These are phyloP conservation scores for Corylus heterophylla DNA, from an alignment of 306 rosid genomes.

Conservation along the genomic window DNA sequence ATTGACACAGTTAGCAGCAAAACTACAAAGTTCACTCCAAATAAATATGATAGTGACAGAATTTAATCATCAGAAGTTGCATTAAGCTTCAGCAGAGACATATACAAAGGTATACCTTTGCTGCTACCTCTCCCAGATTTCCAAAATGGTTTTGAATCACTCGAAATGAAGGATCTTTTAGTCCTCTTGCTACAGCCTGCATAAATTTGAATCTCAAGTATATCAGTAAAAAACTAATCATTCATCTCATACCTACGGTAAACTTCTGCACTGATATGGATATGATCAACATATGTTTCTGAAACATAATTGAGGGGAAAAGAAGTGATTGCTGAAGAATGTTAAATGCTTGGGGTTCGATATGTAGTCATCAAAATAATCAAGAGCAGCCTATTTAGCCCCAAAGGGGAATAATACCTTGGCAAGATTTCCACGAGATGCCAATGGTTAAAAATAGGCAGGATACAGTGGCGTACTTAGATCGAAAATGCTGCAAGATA, in stretches of 20 bases:
- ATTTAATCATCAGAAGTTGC: conserved; percentile 18
- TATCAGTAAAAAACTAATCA: conserved; percentile 16
- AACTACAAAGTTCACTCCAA: not conserved
- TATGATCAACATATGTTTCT: not conserved
- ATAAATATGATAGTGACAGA: not conserved
- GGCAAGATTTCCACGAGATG: conserved; percentile 89
- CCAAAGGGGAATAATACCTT: conserved; percentile 54
- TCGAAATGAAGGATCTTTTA: conserved; percentile 91
- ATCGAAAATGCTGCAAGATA: conserved; percentile 84
- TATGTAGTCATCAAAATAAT: not conserved
- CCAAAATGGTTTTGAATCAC: conserved; percentile 96
- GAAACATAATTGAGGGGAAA: not conserved
- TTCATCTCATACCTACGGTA: conserved; percentile 8
- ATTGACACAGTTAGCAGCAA: conserved; percentile 10
- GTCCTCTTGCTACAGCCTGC: conserved; percentile 95
- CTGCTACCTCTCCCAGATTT: conserved; percentile 92
- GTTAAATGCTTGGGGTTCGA: not conserved
- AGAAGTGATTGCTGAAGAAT: not conserved
- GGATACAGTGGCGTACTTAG: conserved; percentile 86
- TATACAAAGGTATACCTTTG: conserved; percentile 59
- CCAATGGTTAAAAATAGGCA: conserved; percentile 82
- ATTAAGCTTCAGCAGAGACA: conserved; percentile 6
- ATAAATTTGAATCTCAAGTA: conserved; percentile 27
- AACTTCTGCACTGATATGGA: not conserved
- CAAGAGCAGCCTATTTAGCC: not conserved